phyloP scores from a whole-genome alignment of 495 filamentous ascomycete genomes.

The Aspergillus haitiensis region DNA sequence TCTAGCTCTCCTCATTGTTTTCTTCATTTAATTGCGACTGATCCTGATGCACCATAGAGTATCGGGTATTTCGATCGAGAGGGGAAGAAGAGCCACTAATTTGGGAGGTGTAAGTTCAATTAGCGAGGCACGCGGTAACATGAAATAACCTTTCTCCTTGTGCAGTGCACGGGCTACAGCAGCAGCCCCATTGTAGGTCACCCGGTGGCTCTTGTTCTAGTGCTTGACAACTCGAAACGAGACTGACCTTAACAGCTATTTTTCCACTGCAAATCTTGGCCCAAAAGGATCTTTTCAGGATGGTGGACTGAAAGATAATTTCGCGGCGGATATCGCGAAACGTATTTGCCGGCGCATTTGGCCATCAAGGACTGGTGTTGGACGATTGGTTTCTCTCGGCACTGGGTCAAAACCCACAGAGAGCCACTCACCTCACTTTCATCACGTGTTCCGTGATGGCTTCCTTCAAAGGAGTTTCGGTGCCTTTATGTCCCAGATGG shows the following conservation, averaged over 20 bases:
- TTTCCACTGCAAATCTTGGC: slow-evolving; percentile 23
- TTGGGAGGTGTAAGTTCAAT: slow-evolving; percentile 26
- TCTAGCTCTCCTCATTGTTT: slow-evolving; percentile 1
- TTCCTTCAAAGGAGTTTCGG: slow-evolving; percentile 26
- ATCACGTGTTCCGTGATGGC: slow-evolving; percentile 26
- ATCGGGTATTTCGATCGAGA: slow-evolving; percentile 25
- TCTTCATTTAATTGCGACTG: background rate
- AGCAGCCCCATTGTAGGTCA: slow-evolving; percentile 25
- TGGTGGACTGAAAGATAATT: slow-evolving; percentile 29
- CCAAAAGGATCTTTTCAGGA: slow-evolving; percentile 28
- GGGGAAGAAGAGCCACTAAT: slow-evolving; percentile 23
- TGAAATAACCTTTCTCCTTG: background rate
- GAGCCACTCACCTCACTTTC: slow-evolving; percentile 21
- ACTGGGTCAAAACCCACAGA: slow-evolving; percentile 14
- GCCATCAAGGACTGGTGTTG: slow-evolving; percentile 14
- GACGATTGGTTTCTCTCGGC: slow-evolving; percentile 23
- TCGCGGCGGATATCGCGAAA: slow-evolving; percentile 24
- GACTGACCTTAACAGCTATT: slow-evolving; percentile 21
- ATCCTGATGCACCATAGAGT: slow-evolving; percentile 20
- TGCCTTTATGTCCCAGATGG: slow-evolving; percentile 29
- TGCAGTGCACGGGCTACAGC: slow-evolving; percentile 26
- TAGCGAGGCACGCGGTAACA: background rate
- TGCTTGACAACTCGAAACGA: background rate
- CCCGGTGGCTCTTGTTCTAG: background rate
- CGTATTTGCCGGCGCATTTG: slow-evolving; percentile 25